A percentile compares a stretch with the other conserved stretches of the same genome.
These are phyloP conservation scores for Monilinia aucupariae DNA, from an alignment of 2,329 filamentous ascomycete genomes.

Conservation along the genomic window DNA sequence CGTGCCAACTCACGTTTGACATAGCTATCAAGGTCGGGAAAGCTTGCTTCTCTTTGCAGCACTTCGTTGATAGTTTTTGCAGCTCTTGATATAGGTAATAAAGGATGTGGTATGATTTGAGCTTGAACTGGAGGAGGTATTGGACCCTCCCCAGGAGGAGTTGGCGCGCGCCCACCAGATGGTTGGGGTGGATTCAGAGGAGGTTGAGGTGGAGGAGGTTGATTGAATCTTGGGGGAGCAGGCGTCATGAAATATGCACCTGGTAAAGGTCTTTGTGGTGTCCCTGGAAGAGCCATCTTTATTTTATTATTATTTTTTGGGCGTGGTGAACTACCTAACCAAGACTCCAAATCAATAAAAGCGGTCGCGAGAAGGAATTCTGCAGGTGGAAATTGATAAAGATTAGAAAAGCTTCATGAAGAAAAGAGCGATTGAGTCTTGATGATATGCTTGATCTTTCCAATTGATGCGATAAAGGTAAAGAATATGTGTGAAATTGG, in stretches of 20 bases:
- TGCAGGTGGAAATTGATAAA: constrained; percentile 15
- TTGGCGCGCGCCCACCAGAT: constrained; percentile 19
- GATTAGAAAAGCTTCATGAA: constrained; percentile 28
- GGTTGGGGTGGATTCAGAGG: constrained; percentile 40
- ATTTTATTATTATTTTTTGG: neutral
- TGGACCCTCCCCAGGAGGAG: constrained; percentile 22
- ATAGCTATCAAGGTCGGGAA: constrained; percentile 85
- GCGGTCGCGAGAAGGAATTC: constrained; percentile 19
- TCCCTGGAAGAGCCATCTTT: constrained; percentile 36
- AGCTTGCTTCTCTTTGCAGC: constrained; percentile 69
- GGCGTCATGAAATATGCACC: constrained; percentile 74
- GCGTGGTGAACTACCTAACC: neutral
- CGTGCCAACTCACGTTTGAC: constrained; percentile 64
- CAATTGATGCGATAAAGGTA: constrained; percentile 8
- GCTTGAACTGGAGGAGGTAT: constrained; percentile 13
- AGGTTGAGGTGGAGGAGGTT: constrained; percentile 43
- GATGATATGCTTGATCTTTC: constrained; percentile 13
- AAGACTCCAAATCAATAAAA: constrained; percentile 6
- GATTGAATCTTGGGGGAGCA: constrained; percentile 48
- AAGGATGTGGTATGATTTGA: constrained; percentile 34
- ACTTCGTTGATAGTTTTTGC: constrained; percentile 78
- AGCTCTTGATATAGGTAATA: constrained; percentile 71
- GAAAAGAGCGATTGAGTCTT: constrained; percentile 16
- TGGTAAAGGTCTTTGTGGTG: constrained; percentile 67
- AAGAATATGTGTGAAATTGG: constrained; percentile 7